A percentile compares a stretch with the other conserved stretches of the same genome.
phyloP scores from a whole-genome alignment of 2,329 filamentous ascomycete species.

The Verticillium klebahnii region DNA sequence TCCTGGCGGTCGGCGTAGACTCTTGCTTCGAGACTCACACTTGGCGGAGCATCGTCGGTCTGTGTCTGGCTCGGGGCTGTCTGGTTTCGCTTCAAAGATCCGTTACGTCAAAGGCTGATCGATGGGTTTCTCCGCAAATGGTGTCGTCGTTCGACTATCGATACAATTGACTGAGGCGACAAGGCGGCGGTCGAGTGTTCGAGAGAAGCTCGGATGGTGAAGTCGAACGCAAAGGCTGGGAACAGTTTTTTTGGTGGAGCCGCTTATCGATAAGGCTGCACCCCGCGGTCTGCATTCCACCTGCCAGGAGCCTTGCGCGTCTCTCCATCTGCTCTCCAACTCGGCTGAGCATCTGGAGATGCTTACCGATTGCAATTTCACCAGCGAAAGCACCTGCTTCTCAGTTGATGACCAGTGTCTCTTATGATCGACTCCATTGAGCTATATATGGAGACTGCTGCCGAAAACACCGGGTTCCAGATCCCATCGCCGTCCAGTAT shows the following conservation, averaged over 20 bases:
- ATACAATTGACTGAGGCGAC: not conserved
- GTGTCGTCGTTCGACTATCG: not conserved
- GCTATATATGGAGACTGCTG: not conserved
- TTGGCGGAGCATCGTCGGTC: slow-evolving; percentile 39
- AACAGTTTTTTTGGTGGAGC: not conserved
- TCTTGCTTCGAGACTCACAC: slow-evolving; percentile 30
- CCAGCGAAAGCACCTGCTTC: not conserved
- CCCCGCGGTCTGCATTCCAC: not conserved
- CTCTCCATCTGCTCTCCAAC: not conserved
- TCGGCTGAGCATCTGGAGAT: too few relatives aligned
- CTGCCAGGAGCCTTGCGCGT: not conserved
- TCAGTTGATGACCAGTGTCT: not conserved
- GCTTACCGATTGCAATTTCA: too few relatives aligned
- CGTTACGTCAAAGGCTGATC: not conserved
- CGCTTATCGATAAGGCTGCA: slow-evolving; percentile 6
- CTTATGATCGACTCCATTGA: not conserved
- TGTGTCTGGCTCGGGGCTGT: not conserved
- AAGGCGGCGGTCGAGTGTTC: not conserved
- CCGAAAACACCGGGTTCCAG: not conserved
- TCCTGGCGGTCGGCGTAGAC: not conserved
- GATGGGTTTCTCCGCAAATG: not conserved
- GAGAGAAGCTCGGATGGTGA: not conserved
- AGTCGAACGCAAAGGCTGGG: not conserved
- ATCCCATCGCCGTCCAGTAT: not conserved
- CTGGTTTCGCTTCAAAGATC: not conserved